A percentile compares a stretch with the other conserved stretches of the same genome.
These are phyloP conservation scores for Celoporthe dispersa DNA, from an alignment of 2,329 filamentous ascomycete species.

Conservation along the genomic window DNA sequence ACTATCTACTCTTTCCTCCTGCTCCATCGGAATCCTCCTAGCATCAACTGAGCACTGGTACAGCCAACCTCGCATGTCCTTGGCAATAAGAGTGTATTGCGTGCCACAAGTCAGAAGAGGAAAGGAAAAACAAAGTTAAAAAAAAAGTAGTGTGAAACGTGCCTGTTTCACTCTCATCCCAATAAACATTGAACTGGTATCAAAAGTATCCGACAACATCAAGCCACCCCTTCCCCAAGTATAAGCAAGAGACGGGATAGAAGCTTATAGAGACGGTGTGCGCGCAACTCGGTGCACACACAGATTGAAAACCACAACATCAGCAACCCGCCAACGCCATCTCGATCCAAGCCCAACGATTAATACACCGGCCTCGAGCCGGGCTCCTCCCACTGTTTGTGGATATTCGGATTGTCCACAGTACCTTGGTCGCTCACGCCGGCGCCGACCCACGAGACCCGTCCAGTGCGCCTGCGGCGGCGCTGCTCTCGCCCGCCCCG, in stretches of 20 bases:
- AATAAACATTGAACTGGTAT: conserved; percentile 7
- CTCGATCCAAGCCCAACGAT: conserved; percentile 13
- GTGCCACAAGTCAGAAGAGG: neutral
- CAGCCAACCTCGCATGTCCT: neutral
- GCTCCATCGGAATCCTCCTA: neutral
- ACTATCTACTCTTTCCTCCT: neutral
- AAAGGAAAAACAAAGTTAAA: neutral
- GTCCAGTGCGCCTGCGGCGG: conserved; percentile 55
- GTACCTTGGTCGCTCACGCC: conserved; percentile 40
- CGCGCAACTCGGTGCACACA: conserved; percentile 4
- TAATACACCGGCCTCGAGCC: conserved; percentile 42
- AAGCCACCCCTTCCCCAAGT: neutral
- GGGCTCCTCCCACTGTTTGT: conserved; percentile 45
- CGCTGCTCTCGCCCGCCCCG: conserved; percentile 44
- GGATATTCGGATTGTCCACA: conserved; percentile 39
- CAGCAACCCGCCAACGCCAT: neutral
- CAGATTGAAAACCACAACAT: conserved; percentile 4
- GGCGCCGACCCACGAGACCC: conserved; percentile 51
- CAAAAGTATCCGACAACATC: conserved; percentile 24
- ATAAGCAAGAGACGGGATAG: neutral
- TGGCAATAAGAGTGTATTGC: neutral
- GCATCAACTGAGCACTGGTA: neutral
- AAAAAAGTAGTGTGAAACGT: neutral
- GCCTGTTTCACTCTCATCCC: neutral
- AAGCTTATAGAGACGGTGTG: neutral